Evolutionary conservation across 2,329 filamentous ascomycete genomes (phyloP).

Genomic region (Ceratocystis albifundus): DNA sequence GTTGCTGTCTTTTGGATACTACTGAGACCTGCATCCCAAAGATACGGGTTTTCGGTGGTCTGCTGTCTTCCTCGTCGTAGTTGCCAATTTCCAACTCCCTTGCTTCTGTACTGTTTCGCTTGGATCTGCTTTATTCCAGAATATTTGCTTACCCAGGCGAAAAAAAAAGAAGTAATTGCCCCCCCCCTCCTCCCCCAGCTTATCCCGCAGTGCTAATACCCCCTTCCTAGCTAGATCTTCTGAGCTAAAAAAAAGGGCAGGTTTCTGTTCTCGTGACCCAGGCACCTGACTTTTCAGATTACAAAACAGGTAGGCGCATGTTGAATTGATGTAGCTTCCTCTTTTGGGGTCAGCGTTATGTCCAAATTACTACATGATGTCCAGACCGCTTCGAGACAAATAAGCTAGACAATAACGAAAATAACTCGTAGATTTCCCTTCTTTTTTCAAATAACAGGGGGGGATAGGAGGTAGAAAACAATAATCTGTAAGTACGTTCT

Average conservation of each 20-base stretch:
- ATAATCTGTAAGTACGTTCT: not conserved
- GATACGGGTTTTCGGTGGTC: not conserved
- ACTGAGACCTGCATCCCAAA: not conserved
- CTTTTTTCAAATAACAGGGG: not conserved
- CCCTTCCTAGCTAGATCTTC: not conserved
- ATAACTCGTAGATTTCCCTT: not conserved
- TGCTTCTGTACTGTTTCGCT: not conserved
- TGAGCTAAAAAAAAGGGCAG: not conserved
- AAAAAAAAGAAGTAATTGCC: not conserved
- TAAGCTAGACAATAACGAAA: not conserved
- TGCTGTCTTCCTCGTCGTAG: not conserved
- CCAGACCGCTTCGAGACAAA: not conserved
- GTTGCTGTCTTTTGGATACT: too few species aligned
- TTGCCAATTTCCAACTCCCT: not conserved
- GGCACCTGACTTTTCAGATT: conserved; percentile 11
- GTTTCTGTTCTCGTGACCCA: conserved; percentile 7
- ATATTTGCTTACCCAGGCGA: not conserved
- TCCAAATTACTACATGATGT: not conserved
- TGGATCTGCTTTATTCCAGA: conserved; percentile 9
- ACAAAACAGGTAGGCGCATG: not conserved
- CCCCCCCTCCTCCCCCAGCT: too few species aligned
- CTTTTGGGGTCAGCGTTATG: too few species aligned
- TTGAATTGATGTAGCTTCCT: not conserved
- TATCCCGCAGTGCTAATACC: conserved; percentile 4
- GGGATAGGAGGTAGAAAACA: not conserved